Conservation (phyloP, 768 basidiomycete genomes). For the Leccinum disarticulatum region DNA sequence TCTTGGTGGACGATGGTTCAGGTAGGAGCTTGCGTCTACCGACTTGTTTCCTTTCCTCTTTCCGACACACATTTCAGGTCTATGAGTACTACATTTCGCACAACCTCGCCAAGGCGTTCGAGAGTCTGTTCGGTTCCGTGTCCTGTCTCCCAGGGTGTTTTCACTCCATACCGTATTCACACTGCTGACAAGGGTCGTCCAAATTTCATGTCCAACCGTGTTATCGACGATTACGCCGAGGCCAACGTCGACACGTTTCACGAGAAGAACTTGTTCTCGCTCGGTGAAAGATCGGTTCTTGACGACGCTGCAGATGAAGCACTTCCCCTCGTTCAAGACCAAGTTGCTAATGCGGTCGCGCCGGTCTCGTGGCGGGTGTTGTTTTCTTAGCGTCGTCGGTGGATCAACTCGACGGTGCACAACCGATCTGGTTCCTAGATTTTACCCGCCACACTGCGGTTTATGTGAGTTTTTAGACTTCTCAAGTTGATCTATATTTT, state of each 20-base stretch:
- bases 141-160: conserved; percentile 72
- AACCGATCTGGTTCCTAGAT: no score
- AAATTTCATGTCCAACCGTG: conserved; percentile 67
- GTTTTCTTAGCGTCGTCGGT: no score
- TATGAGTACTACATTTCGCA: conserved; percentile 72
- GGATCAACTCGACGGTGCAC: no score
- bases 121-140: conserved; percentile 67
- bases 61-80: conserved; percentile 39
- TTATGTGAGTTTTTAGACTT: no score
- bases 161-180: conserved; percentile 67
- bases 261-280: conserved; percentile 67
- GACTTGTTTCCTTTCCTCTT: no score
- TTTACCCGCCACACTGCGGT: no score
- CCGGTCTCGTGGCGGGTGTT: no score
- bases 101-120: conserved; percentile 64
- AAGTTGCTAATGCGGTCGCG: no score
- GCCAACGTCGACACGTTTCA: conserved; percentile 66
- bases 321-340: conserved; percentile 48
- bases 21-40: conserved; percentile 29
- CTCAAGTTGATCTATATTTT: no score
- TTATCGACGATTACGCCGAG: conserved; percentile 70
- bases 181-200: conserved; percentile 73
- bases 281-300: conserved; percentile 67
- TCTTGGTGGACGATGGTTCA: conserved; percentile 83
- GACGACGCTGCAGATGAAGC: conserved; percentile 67